Base-by-base conservation (phyloP, 176 grass and related monocot genomes). In the Raddia guianensis region DNA sequence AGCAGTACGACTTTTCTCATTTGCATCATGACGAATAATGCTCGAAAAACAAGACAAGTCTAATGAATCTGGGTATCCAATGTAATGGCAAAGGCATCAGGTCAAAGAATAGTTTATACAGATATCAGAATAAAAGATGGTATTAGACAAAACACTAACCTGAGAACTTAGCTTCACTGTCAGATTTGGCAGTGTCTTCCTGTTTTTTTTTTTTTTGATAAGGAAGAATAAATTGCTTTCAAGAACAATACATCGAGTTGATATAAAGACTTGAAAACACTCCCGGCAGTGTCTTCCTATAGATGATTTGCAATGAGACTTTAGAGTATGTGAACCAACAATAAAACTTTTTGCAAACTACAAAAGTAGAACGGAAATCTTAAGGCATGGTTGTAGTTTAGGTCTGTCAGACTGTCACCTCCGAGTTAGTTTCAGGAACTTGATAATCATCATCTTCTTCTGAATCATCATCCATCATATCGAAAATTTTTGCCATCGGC, bases 401-500 rank as follows among this genome's bases (percentile, higher is more conserved):
- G 48, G 46, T 27, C 32, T 79, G 46, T 77, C 46, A 93, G 46
- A n/a, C 32, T 79, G 46, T 77, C 46, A 93, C 96, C 88, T 95
- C 88, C 57, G 83, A 60, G 60, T 45, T 64, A 86, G 86, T 20
- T 71, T 93, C 88, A 55, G 88, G 88, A 53, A 76, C 58, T 82
- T 95, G 96, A 78, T 86, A 91, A 53, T 98, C 96, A 49, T 98
- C 96, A 42, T 98, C 95, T 27, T 98, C 95, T 76, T 98, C 96
- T 37, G 96, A 91, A 27, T 95, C 90, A 55, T 98, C 95, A 57
- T 94, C 95, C 64, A 97, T 71, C 67, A 87, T 82, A 53, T 84
- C 61, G n/a, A 15, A 82, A 84, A 13, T 50, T 81, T 58, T 87
- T 86, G 51, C 64, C 86, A 80, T 85, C 83, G 13, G 43, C 54